A percentile compares a stretch with the other conserved stretches of the same genome.
These are phyloP conservation scores for Plenodomus biglobosus DNA, from an alignment of 2,329 filamentous ascomycete genomes.

Conservation along the genomic window DNA sequence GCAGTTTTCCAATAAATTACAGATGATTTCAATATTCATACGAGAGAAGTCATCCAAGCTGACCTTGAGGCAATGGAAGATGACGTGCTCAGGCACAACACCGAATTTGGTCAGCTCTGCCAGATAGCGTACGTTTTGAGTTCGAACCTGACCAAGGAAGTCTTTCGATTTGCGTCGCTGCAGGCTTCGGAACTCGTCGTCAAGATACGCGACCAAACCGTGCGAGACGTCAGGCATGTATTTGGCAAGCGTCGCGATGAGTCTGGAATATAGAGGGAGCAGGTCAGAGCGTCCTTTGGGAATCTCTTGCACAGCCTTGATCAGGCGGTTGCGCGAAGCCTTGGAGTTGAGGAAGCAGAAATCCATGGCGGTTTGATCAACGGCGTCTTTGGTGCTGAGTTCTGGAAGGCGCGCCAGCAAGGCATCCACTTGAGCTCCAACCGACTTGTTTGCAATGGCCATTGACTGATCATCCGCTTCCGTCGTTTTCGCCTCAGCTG, in stretches of 20 bases:
- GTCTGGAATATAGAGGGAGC: conserved; percentile 84
- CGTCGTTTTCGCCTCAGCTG: conserved; percentile 53
- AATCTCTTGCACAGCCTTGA: conserved; percentile 91
- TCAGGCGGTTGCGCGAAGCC: conserved; percentile 87
- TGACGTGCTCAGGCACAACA: conserved; percentile 95
- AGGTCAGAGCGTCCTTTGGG: conserved; percentile 92
- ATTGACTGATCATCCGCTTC: conserved; percentile 80
- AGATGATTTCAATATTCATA: conserved; percentile 99
- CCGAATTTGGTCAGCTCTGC: conserved; percentile 98
- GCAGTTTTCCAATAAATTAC: conserved; percentile 93
- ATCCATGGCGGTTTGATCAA: conserved; percentile 90
- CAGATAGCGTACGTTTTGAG: conserved; percentile 95
- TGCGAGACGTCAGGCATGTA: conserved; percentile 96
- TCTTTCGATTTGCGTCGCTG: conserved; percentile 98
- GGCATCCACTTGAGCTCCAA: conserved; percentile 93
- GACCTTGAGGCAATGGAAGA: conserved; percentile 98
- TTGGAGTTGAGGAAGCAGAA: conserved; percentile 99
- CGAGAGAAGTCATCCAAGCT: conserved; percentile 96
- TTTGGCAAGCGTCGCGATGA: conserved; percentile 88
- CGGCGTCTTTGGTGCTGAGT: conserved; percentile 83
- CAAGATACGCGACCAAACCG: conserved; percentile 85
- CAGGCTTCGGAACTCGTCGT: conserved; percentile 94
- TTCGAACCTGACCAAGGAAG: conserved; percentile 88
- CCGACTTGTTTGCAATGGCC: conserved; percentile 96
- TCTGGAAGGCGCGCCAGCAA: conserved; percentile 86